A percentile compares a stretch with the other conserved stretches of the same genome.
Conservation (phyloP, 805 yeast genomes). For the Lipomyces yamadae region DNA sequence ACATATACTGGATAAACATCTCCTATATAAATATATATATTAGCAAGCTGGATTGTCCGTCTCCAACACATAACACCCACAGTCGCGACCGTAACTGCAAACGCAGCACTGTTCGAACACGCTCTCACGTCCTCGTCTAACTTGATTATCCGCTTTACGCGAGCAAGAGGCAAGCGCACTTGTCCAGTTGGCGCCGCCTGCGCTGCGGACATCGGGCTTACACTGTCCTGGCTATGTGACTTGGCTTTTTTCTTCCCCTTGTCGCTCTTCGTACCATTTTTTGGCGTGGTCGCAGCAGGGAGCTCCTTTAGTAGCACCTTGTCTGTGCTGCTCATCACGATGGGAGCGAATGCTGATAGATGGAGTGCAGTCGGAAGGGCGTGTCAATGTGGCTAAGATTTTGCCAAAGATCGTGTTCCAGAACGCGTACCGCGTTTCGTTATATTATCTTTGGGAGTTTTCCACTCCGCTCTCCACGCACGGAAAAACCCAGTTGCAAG, state of each 20-base stretch:
- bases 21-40: conserved; percentile 21
- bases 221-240: conserved; percentile 4
- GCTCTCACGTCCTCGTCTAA: conserved; percentile 38
- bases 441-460: no score
- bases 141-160: conserved; percentile 39
- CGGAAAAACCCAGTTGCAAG: no score
- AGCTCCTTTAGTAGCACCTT: not conserved
- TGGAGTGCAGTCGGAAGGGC: not conserved
- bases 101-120: conserved; percentile 39
- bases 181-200: conserved; percentile 18
- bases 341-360: not conserved
- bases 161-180: conserved; percentile 36
- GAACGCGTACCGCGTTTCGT: not conserved
- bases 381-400: not conserved
- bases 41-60: not conserved
- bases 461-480: no score
- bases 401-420: no score
- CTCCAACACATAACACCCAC: conserved; percentile 18
- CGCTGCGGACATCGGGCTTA: not conserved
- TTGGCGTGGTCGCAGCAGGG: not conserved
- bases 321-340: not conserved
- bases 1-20: conserved; percentile 37
- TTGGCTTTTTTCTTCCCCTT: conserved; percentile 2
- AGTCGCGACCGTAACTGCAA: conserved; percentile 41
- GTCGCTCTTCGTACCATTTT: not conserved